Conservation (phyloP, 2,329 filamentous ascomycete species). For the Neonectria faginata region DNA sequence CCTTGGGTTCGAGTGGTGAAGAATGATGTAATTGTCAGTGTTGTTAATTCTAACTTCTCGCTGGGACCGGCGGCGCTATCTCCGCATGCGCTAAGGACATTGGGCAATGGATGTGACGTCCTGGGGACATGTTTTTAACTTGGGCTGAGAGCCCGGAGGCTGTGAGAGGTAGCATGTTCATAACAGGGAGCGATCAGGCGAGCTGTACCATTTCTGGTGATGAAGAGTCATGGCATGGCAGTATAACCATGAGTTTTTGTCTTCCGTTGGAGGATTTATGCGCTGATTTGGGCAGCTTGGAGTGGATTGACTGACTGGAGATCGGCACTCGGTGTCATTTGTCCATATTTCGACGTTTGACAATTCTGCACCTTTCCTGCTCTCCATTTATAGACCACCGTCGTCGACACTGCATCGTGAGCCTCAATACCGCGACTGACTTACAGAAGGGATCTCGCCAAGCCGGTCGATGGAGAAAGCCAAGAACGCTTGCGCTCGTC, state of each 20-base stretch:
- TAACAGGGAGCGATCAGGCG: not conserved
- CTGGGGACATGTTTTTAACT: slow-evolving; percentile 2
- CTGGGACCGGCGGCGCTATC: slow-evolving; percentile 32
- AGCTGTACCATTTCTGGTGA: not conserved
- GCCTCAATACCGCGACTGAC: not conserved
- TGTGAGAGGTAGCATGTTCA: not conserved
- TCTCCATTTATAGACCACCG: not conserved
- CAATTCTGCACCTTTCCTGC: not conserved
- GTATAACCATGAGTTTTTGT: not conserved
- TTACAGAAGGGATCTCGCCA: not conserved
- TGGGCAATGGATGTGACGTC: slow-evolving; percentile 2
- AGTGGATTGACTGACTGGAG: not conserved
- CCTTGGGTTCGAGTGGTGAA: slow-evolving; percentile 20
- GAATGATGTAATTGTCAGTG: slow-evolving; percentile 40
- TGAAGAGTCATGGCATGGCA: not conserved
- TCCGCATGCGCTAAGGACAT: slow-evolving; percentile 36
- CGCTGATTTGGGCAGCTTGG: not conserved
- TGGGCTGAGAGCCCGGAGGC: slow-evolving; percentile 4
- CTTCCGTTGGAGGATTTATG: not conserved
- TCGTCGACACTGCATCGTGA: not conserved
- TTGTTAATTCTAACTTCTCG: slow-evolving; percentile 25
- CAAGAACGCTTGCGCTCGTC: not conserved
- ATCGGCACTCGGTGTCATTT: not conserved
- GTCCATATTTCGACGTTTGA: not conserved
- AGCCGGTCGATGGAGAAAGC: slow-evolving; percentile 9